Evolutionary conservation across 208 protist species (phyloP).

Genomic region (Borovskyia barvae): DNA sequence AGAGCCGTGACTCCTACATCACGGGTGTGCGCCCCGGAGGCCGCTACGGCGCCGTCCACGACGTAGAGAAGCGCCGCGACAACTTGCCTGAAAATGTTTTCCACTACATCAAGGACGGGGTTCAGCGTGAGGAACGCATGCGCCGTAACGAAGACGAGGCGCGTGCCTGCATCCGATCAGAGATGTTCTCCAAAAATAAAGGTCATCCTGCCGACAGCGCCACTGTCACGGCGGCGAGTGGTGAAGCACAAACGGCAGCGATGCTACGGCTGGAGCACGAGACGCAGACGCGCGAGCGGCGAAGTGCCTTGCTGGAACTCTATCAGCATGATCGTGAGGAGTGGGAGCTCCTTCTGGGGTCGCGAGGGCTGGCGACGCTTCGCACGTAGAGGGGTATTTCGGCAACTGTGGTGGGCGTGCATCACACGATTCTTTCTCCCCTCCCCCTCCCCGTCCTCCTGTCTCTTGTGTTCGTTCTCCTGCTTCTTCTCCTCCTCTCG

Average conservation of each 20-base stretch:
- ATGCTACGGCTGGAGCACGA: conserved; percentile 22
- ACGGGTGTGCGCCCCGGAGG: conserved; percentile 70
- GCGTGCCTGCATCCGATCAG: conserved; percentile 42
- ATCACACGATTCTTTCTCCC: too few species aligned
- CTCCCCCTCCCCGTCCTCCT: too few species aligned
- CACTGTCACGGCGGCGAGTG: background rate
- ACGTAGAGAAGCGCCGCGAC: conserved; percentile 84
- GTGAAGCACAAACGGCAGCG: background rate
- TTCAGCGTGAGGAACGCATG: conserved; percentile 68
- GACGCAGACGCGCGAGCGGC: conserved; percentile 40
- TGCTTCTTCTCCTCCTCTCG: too few species aligned
- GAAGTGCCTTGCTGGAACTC: conserved; percentile 61
- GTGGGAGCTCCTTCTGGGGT: conserved; percentile 60
- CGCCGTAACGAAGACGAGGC: conserved; percentile 59
- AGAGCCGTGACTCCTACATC: conserved; percentile 86
- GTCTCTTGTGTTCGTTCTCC: too few species aligned
- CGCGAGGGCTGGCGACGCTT: conserved; percentile 32
- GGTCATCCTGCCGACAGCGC: conserved; percentile 1
- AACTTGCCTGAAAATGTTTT: conserved; percentile 87
- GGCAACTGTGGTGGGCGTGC: too few species aligned
- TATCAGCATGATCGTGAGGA: conserved; percentile 55
- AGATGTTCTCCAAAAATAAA: conserved; percentile 24
- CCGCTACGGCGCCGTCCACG: conserved; percentile 60
- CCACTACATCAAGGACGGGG: conserved; percentile 64
- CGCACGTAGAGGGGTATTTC: conserved; percentile 1